phyloP scores from a whole-genome alignment of 805 yeast species.

The Metschnikowia arizonensis region DNA sequence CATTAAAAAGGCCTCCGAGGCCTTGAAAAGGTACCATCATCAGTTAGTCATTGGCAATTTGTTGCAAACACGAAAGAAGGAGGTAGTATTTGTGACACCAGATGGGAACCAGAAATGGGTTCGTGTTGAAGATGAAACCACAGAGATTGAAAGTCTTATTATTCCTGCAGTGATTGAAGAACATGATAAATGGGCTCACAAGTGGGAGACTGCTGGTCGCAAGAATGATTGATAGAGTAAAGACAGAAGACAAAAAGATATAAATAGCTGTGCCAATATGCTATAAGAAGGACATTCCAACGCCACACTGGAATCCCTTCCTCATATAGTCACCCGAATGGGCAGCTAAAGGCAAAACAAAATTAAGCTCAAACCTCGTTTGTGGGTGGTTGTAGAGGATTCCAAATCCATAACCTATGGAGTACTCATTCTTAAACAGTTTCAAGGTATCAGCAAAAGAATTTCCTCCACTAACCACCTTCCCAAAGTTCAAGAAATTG shows the following conservation, averaged over 20 bases:
- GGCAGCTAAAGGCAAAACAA: slow-evolving; percentile 46
- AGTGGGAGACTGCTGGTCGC: not conserved
- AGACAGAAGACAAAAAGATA: too few species aligned
- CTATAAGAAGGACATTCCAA: slow-evolving; percentile 56
- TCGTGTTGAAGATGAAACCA: slow-evolving; percentile 28
- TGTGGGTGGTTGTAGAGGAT: slow-evolving; percentile 51
- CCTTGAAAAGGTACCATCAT: slow-evolving; percentile 81
- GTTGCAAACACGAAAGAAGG: slow-evolving; percentile 79
- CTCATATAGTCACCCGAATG: slow-evolving; percentile 45
- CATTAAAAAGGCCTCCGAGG: slow-evolving; percentile 70
- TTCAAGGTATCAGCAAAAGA: slow-evolving; percentile 12
- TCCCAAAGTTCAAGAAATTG: slow-evolving; percentile 46
- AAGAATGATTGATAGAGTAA: too few species aligned
- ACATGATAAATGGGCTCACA: slow-evolving; percentile 60
- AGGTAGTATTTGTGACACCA: slow-evolving; percentile 78
- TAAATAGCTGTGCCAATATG: not conserved
- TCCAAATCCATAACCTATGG: slow-evolving; percentile 46
- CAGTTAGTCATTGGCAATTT: slow-evolving; percentile 93
- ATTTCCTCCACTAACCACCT: slow-evolving; percentile 21
- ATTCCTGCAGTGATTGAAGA: slow-evolving; percentile 68
- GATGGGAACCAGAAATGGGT: slow-evolving; percentile 47
- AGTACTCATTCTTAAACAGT: slow-evolving; percentile 20
- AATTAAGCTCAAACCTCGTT: slow-evolving; percentile 56
- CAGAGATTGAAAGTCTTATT: slow-evolving; percentile 74
- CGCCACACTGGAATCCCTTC: slow-evolving; percentile 56